Evolutionary conservation across 2,329 filamentous ascomycete genomes (phyloP), one percentile per base, ranked within the genome.

Genomic region (Stagonosporopsis cucurbitacearum): DNA sequence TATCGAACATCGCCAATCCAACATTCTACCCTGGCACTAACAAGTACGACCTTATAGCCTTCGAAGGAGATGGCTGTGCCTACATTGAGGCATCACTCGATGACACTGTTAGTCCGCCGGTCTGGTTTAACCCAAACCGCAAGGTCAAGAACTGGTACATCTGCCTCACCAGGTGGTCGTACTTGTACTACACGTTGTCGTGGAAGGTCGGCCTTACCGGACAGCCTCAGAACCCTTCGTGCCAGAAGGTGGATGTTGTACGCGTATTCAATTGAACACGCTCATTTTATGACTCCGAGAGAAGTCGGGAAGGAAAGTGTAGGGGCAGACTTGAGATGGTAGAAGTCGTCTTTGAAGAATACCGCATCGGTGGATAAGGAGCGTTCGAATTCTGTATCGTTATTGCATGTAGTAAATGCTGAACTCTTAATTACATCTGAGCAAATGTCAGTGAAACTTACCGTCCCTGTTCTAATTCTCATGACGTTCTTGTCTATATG

Each of bases 221-320:
- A 6, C 52, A 64, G 53, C 77, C 78, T 20, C 68, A 80, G 65
- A 80, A 80, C 60, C 77, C 79, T 13, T 77, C 64, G 15, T 81
- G 79, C 59, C 57, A 69, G 47, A 74, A 74, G 62, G 77, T 79
- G 8, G 63, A 74, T 26, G 75, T 81, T 7, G 46, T 64, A 51
- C 69, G 76, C 25, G 64, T 67, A 1, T 70, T 59, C 48, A 50
- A 61, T 9, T 63, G 52, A 56, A 49, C 15, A 28, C 7, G 6
- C 19, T 25, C 25, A 20, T 23, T 11, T 17, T 39, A 32, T 19
- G 28, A 22, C 30, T n/a, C 25, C 4, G 8, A 13, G n/a, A 7
- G 2, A 8, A 41, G 13, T 7, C 4, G 19, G 19, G 35, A 26
- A 26, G 12, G 13, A 17, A 13, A 8, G 26, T 19, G 8, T 6